Percentiles rank a stretch among this genome's conserved stretches.
These are phyloP conservation scores for Biscogniauxia mediterranea DNA, from an alignment of 2,329 filamentous ascomycete species.

Conservation along the genomic window DNA sequence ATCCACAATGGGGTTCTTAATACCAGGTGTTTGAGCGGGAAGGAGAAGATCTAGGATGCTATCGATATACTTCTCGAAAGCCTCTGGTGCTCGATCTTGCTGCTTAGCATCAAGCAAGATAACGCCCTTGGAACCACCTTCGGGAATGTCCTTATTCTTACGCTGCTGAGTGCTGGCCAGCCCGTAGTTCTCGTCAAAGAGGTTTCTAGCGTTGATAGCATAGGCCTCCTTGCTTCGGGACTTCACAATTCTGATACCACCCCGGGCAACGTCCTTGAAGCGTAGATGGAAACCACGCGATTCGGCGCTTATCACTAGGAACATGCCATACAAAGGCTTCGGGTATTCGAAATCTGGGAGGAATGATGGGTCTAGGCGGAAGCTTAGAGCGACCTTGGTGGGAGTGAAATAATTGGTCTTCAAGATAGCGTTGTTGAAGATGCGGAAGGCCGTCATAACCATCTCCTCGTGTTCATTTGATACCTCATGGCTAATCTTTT, in stretches of 20 bases:
- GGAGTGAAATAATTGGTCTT: slow-evolving; percentile 99
- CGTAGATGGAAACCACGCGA: slow-evolving; percentile 96
- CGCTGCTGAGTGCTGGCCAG: slow-evolving; percentile 97
- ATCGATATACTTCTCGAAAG: slow-evolving; percentile 99
- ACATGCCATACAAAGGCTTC: slow-evolving; percentile 94
- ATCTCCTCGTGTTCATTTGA: slow-evolving; percentile 94
- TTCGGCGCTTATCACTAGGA: slow-evolving; percentile 94
- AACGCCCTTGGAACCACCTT: slow-evolving; percentile 97
- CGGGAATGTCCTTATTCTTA: slow-evolving; percentile 99
- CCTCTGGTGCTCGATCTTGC: slow-evolving; percentile 87
- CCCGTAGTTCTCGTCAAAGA: slow-evolving; percentile 99
- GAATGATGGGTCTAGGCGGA: slow-evolving; percentile 87
- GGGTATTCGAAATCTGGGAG: slow-evolving; percentile 90
- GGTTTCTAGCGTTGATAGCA: slow-evolving; percentile 89
- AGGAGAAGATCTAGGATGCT: slow-evolving; percentile 94
- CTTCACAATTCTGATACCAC: slow-evolving; percentile 98
- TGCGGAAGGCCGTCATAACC: slow-evolving; percentile 94
- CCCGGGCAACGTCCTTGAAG: slow-evolving; percentile 94
- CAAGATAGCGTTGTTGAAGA: slow-evolving; percentile 89
- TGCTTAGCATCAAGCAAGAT: slow-evolving; percentile 91
- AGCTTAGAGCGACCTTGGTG: slow-evolving; percentile 96
- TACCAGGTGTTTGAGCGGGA: slow-evolving; percentile 85
- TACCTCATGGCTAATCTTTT: slow-evolving; percentile 75
- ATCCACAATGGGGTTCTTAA: slow-evolving; percentile 98
- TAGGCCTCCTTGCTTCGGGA: slow-evolving; percentile 95